Evolutionary conservation across 2,329 filamentous ascomycete species (phyloP).

Genomic region (Capronia americana): DNA sequence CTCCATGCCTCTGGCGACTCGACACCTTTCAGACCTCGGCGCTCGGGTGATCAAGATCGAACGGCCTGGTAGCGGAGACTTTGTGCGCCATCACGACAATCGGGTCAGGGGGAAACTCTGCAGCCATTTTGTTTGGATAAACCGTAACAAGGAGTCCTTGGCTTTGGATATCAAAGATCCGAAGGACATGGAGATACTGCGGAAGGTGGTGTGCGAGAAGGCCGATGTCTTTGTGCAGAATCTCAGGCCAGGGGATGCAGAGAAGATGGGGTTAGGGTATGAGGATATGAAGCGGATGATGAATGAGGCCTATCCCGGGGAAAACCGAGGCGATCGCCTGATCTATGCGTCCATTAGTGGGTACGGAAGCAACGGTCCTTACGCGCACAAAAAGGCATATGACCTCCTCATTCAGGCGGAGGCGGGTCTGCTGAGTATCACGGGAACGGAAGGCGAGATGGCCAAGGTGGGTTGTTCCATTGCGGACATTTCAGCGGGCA

Average conservation of each 20-base stretch:
- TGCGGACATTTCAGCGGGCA: constrained; percentile 61
- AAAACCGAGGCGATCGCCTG: constrained; percentile 49
- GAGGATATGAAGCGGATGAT: constrained; percentile 47
- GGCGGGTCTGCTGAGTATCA: constrained; percentile 60
- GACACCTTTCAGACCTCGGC: constrained; percentile 61
- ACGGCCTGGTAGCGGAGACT: constrained; percentile 59
- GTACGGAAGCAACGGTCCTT: constrained; percentile 60
- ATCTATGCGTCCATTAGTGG: constrained; percentile 64
- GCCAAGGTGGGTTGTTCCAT: constrained; percentile 63
- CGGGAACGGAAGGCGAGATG: constrained; percentile 52
- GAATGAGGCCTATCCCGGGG: constrained; percentile 33
- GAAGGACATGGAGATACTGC: constrained; percentile 53
- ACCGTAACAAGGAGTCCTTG: constrained; percentile 61
- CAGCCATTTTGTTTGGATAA: constrained; percentile 64
- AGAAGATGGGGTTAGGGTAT: constrained; percentile 57
- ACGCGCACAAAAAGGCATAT: constrained; percentile 62
- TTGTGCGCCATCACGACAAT: constrained; percentile 59
- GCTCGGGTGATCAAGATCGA: constrained; percentile 64
- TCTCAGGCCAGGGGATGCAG: constrained; percentile 58
- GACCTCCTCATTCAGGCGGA: constrained; percentile 63
- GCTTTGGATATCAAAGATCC: constrained; percentile 58
- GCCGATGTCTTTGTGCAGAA: constrained; percentile 63
- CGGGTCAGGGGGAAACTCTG: constrained; percentile 56
- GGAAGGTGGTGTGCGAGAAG: constrained; percentile 49
- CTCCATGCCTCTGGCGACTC: constrained; percentile 61